Evolutionary conservation across 805 yeast species (phyloP), one percentile per base, ranked within the genome.

Genomic region (Trichomonascus vanleenenianus): DNA sequence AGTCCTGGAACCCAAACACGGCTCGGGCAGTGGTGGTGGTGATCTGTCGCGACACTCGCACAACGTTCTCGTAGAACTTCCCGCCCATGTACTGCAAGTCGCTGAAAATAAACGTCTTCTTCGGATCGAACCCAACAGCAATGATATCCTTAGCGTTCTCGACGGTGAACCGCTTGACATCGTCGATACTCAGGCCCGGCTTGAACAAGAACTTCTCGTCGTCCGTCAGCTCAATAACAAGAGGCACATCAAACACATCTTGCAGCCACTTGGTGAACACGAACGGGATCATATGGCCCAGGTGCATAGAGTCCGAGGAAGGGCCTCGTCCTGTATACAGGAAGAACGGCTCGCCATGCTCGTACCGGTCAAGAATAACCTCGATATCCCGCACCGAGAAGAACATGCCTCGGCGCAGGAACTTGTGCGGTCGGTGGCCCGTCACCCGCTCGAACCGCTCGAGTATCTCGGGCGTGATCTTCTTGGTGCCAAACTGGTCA

Each of bases 311-410:
- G 56, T 83, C 96, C 36, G 89, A 79, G 1, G 95, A 85, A 32
- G 98, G 97, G 3, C 98, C 98, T 64, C 98, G 78, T 34, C 98
- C 98, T 12, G 98, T 93, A 64, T 93, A 93, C 51, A 93, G 70
- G 70, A 91, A 93, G 66, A 93, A 93, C 27, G 89, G 95, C 67
- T 93, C 87, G 16, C 96, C 96, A 60, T 84, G 85, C 68, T 93
- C 97, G 64, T 93, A 87, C 55, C 88, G 66, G 61, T 85, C 95
- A 60, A 91, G 73, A 59, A 91, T 93, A 57, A 70, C 76, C 58
- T 62, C 66, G 42, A 69, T 50, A 46, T 69, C 73, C 32, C 98
- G 76, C 65, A 89, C 96, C 30, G 91, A 80, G 66, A 91, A 93
- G 67, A 93, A 93, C 54, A 86, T 76, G 2, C 97, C 98, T 59